Conservation (phyloP, 2,329 filamentous ascomycete genomes). For the Aspergillus sp. region DNA sequence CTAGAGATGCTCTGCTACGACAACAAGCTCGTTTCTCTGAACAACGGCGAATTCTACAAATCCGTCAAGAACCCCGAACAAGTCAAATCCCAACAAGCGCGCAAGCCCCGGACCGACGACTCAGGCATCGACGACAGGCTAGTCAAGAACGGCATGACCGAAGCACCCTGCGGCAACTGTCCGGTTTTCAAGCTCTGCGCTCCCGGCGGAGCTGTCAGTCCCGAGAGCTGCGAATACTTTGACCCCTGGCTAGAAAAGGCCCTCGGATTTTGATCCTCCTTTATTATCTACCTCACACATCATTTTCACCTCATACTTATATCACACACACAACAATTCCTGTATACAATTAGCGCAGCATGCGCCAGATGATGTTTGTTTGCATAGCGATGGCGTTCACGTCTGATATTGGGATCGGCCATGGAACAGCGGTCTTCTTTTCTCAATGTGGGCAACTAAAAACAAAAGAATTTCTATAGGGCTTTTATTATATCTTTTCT, state of each 20-base stretch:
- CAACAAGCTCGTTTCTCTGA: slow-evolving; percentile 69
- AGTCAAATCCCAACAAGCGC: slow-evolving; percentile 37
- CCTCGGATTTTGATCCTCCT: slow-evolving; percentile 34
- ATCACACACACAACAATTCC: not conserved
- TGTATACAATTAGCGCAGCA: slow-evolving; percentile 17
- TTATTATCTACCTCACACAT: not conserved
- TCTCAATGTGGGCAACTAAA: slow-evolving; percentile 11
- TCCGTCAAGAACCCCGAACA: slow-evolving; percentile 44
- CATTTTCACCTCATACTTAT: not conserved
- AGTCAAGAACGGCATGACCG: slow-evolving; percentile 74
- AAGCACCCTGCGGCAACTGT: slow-evolving; percentile 86
- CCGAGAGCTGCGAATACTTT: slow-evolving; percentile 89
- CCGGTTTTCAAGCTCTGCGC: slow-evolving; percentile 92
- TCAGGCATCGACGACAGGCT: slow-evolving; percentile 43
- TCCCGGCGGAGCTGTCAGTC: slow-evolving; percentile 85
- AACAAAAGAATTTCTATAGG: not conserved
- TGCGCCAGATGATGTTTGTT: slow-evolving; percentile 20
- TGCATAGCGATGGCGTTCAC: slow-evolving; percentile 46
- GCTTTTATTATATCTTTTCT: not conserved
- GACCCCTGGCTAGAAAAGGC: slow-evolving; percentile 70
- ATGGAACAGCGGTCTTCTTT: slow-evolving; percentile 8
- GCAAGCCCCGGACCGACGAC: slow-evolving; percentile 32
- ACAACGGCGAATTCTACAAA: slow-evolving; percentile 53
- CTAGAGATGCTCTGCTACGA: slow-evolving; percentile 89
- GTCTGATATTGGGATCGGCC: slow-evolving; percentile 18